A percentile compares a stretch with the other conserved stretches of the same genome.
Evolutionary conservation across 352 stramenopile species (phyloP).

Genomic region (Phytophthora aleatoria): DNA sequence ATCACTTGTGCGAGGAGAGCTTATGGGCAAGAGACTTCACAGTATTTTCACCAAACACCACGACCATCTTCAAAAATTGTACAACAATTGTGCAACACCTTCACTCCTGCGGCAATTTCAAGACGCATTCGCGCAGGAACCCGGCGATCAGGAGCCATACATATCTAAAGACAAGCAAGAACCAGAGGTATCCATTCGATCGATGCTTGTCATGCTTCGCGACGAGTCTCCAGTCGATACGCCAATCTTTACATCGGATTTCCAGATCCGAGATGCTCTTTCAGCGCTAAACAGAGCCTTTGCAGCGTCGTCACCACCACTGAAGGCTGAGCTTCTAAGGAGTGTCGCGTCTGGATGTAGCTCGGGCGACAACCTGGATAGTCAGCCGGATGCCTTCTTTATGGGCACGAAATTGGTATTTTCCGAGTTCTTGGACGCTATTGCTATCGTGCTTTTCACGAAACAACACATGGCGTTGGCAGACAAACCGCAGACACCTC

Average conservation of each 20-base stretch:
- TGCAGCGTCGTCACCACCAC: slow-evolving; percentile 14
- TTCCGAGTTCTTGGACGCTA: slow-evolving; percentile 61
- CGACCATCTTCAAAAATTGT: slow-evolving; percentile 38
- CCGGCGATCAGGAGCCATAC: slow-evolving; percentile 1
- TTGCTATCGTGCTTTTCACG: slow-evolving; percentile 53
- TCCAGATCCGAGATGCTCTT: slow-evolving; percentile 38
- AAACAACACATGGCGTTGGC: slow-evolving; percentile 34
- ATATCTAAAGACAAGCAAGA: slow-evolving; percentile 2
- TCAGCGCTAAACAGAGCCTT: slow-evolving; percentile 31
- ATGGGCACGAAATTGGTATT: slow-evolving; percentile 52
- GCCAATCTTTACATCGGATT: slow-evolving; percentile 29
- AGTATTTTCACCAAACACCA: slow-evolving; percentile 48
- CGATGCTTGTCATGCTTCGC: slow-evolving; percentile 36
- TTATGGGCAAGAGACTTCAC: slow-evolving; percentile 52
- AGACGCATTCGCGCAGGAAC: slow-evolving; percentile 3
- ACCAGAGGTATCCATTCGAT: slow-evolving; percentile 26
- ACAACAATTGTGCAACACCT: slow-evolving; percentile 26
- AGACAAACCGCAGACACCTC: slow-evolving; percentile 7
- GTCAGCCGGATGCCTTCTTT: slow-evolving; percentile 56
- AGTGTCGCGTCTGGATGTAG: slow-evolving; percentile 8
- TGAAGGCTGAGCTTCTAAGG: slow-evolving; percentile 15
- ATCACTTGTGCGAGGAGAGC: slow-evolving; percentile 27
- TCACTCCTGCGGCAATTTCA: slow-evolving; percentile 13
- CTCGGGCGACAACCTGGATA: slow-evolving; percentile 1
- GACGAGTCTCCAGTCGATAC: slow-evolving; percentile 5